Percentiles rank a stretch among this genome's conserved stretches.
Evolutionary conservation across 805 yeast species (phyloP).

Genomic region (Starmerella cellae): DNA sequence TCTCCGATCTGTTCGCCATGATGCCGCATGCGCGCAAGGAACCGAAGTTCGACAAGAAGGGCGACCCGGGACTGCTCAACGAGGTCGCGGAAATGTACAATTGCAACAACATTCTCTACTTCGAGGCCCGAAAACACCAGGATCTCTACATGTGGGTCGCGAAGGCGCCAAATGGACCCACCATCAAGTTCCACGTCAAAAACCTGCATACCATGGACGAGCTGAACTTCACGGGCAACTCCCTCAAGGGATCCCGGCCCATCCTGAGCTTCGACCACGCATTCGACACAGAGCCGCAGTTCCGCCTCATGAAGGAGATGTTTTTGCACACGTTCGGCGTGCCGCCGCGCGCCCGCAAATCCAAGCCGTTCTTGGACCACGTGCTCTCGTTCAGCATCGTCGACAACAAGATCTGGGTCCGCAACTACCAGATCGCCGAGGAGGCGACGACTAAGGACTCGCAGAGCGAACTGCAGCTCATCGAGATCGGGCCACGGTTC

Average conservation of each 20-base stretch:
- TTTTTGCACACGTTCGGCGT: slow-evolving; percentile 79
- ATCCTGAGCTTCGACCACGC: slow-evolving; percentile 72
- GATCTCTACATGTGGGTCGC: slow-evolving; percentile 91
- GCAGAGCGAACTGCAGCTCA: slow-evolving; percentile 54
- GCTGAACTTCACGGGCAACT: slow-evolving; percentile 90
- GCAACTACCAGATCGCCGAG: slow-evolving; percentile 82
- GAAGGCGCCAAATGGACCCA: slow-evolving; percentile 97
- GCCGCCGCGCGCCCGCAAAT: slow-evolving; percentile 82
- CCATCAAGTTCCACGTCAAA: slow-evolving; percentile 83
- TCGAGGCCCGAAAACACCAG: slow-evolving; percentile 91
- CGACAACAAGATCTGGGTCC: slow-evolving; percentile 87
- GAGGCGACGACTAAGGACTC: slow-evolving; percentile 26
- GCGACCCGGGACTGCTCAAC: slow-evolving; percentile 73
- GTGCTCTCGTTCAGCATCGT: slow-evolving; percentile 86
- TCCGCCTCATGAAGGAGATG: slow-evolving; percentile 67
- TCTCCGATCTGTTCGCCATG: slow-evolving; percentile 61
- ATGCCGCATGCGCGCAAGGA: slow-evolving; percentile 94
- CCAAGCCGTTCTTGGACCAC: slow-evolving; percentile 91
- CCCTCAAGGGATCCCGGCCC: slow-evolving; percentile 91
- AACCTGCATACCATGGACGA: slow-evolving; percentile 94
- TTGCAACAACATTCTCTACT: slow-evolving; percentile 87
- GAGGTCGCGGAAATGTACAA: slow-evolving; percentile 95
- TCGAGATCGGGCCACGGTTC: slow-evolving; percentile 94
- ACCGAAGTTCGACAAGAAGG: slow-evolving; percentile 88
- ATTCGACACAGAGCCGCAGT: slow-evolving; percentile 60